Evolutionary conservation across 2,329 filamentous ascomycete genomes (phyloP), one percentile per base, ranked within the genome.

Genomic region (Cadophora luteo-olivacea): DNA sequence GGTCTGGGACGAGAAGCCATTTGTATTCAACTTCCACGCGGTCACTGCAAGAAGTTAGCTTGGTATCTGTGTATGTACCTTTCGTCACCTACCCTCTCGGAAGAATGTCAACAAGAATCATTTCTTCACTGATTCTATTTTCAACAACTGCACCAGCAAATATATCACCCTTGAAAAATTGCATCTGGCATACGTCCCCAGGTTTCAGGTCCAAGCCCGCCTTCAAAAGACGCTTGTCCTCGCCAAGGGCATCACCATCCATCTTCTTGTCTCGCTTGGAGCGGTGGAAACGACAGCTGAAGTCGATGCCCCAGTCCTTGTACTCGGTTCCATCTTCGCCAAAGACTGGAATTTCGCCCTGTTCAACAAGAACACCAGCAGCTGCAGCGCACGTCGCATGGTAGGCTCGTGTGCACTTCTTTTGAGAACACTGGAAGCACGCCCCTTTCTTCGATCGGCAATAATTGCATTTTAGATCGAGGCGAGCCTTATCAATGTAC

Each of bases 361-460:
- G 89, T 78, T 99, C 95, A 61, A 97, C 90, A 77, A 97, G 92
- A 1, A 97, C 94, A 67, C 96, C 96, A 45, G 94, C 95, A 25
- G 95, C 90, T 8, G 94, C 91, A 2, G 96, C 96, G 78, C 96
- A 99, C 1, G 94, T 98, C 19, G 95, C 92, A 78, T 99, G 96
- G 80, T 97, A 99, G 9, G 95, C 91, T 72, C 96, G 86, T 4
- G 93, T 91, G 76, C 96, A 99, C 79, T 97, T 98, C 83, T 94
- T 95, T 74, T 93, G 91, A 0, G 93, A 97, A 80, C 96, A 99
- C 79, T 98, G 95, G 82, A 99, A 97, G 81, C 95, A 97, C 19
- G 93, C 93, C n/a, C 96, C 96, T 67, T 92, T 92, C 80, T 96
- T 97, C 38, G 94, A 97, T 41, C 94, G 92, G 78, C 96, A 99